Evolutionary conservation across 495 filamentous ascomycete genomes (phyloP).

Genomic region (Cudoniella acicularis): DNA sequence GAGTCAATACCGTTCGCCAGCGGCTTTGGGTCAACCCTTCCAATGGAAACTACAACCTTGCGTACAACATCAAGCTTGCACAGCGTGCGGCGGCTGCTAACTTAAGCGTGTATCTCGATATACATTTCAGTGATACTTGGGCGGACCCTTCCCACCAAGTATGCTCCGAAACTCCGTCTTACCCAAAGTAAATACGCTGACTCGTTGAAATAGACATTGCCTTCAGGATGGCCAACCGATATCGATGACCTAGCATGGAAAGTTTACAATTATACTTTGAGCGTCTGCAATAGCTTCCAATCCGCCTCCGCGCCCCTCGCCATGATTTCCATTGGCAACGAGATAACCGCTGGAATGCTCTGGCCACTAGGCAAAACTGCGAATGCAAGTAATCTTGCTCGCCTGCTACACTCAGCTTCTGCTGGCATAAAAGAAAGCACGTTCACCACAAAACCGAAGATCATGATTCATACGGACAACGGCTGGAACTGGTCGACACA

Average conservation of each 20-base stretch:
- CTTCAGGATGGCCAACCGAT: conserved; percentile 56
- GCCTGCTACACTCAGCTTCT: conserved; percentile 57
- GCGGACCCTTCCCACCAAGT: conserved; percentile 1
- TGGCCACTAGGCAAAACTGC: conserved; percentile 55
- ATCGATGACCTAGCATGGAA: conserved; percentile 55
- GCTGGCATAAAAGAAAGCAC: conserved; percentile 59
- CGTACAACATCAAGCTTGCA: conserved; percentile 66
- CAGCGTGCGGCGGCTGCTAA: conserved; percentile 61
- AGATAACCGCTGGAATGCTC: conserved; percentile 60
- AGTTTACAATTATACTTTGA: conserved; percentile 63
- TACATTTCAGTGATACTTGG: conserved; percentile 55
- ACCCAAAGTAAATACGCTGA: neutral
- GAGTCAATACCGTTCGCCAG: conserved; percentile 69
- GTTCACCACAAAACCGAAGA: conserved; percentile 51
- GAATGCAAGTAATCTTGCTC: conserved; percentile 55
- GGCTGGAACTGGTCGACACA: conserved; percentile 66
- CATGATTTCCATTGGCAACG: conserved; percentile 68
- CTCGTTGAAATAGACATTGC: conserved; percentile 41
- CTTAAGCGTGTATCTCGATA: conserved; percentile 61
- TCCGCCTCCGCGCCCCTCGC: conserved; percentile 48
- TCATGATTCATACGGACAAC: conserved; percentile 68
- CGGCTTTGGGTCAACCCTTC: conserved; percentile 69
- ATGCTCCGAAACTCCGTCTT: neutral
- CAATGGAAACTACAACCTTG: conserved; percentile 61
- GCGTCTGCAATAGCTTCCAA: conserved; percentile 57